A percentile compares a stretch with the other conserved stretches of the same genome.
Evolutionary conservation across 1,284 basidiomycete species (phyloP).

Genomic region (Cutaneotrichosporon daszewskae): DNA sequence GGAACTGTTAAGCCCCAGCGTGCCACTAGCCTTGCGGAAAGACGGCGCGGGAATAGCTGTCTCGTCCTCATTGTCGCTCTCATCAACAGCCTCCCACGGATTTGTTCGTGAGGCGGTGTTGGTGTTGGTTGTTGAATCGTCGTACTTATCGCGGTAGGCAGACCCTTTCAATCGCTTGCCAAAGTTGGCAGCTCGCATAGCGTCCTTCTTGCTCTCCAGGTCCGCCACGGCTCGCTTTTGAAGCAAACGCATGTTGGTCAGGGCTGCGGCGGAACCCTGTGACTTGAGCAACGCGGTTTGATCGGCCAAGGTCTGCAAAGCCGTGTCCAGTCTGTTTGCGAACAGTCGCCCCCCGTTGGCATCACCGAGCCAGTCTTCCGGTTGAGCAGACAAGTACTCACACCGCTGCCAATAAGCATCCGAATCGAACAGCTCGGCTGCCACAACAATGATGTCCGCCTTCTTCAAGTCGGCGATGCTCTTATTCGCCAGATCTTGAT

Average conservation of each 20-base stretch:
- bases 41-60: conserved; percentile 21
- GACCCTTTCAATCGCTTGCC: conserved; percentile 43
- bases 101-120: conserved; percentile 15
- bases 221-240: conserved; percentile 32
- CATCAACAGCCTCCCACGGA: conserved; percentile 41
- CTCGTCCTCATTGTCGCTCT: conserved; percentile 24
- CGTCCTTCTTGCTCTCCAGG: conserved; percentile 34
- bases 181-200: conserved; percentile 37
- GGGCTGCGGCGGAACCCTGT: conserved; percentile 58
- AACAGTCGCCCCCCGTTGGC: conserved; percentile 76
- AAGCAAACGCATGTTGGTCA: conserved; percentile 58
- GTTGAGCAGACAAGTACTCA: conserved; percentile 55
- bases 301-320: conserved; percentile 55
- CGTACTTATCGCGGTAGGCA: conserved; percentile 39
- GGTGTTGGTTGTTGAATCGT: conserved; percentile 51
- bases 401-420: conserved; percentile 58
- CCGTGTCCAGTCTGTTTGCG: conserved; percentile 65
- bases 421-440: conserved; percentile 77
- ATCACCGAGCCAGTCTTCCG: conserved; percentile 39
- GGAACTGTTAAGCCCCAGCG: conserved; percentile 48
- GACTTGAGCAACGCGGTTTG: conserved; percentile 61
- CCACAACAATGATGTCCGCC: conserved; percentile 82
- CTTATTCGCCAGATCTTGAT: conserved; percentile 64
- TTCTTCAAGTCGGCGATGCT: conserved; percentile 71
- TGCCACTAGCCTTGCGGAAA: conserved; percentile 25